Evolutionary conservation across 805 yeast genomes (phyloP).

Genomic region (Millerozyma acaciae): DNA sequence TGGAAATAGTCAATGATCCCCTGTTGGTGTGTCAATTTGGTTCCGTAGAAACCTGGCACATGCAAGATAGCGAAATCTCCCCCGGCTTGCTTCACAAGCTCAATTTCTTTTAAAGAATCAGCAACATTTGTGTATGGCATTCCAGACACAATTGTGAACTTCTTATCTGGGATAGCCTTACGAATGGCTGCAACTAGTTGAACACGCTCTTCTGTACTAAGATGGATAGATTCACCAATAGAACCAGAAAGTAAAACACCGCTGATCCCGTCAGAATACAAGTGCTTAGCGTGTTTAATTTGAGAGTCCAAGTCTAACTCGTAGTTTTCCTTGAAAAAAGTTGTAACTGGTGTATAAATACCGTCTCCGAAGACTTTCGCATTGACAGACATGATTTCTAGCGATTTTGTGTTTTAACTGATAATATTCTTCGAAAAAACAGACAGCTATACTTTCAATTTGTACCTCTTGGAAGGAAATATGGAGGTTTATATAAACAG

Average conservation of each 20-base stretch:
- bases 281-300: constrained; percentile 24
- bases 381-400: constrained; percentile 1
- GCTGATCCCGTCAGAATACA: constrained; percentile 25
- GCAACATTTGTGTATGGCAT: constrained; percentile 21
- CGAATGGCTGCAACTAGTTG: constrained; percentile 23
- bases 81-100: constrained; percentile 24
- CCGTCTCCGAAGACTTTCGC: constrained; percentile 12
- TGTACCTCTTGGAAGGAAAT: background rate
- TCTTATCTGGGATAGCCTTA: constrained; percentile 26
- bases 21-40: constrained; percentile 25
- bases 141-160: constrained; percentile 31
- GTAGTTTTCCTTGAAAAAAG: constrained; percentile 24
- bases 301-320: constrained; percentile 24
- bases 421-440: constrained; percentile 1
- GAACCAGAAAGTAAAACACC: constrained; percentile 37
- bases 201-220: constrained; percentile 28
- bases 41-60: constrained; percentile 35
- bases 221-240: constrained; percentile 37
- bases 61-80: constrained; percentile 31
- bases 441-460: constrained; percentile 1
- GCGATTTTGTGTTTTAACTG: constrained; percentile 2
- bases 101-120: constrained; percentile 23
- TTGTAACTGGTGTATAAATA: constrained; percentile 29
- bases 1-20: constrained; percentile 29
- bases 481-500: constrained; percentile 2